Conservation (phyloP, 148 eudicot genomes). For the Nepenthes mirabilis region DNA sequence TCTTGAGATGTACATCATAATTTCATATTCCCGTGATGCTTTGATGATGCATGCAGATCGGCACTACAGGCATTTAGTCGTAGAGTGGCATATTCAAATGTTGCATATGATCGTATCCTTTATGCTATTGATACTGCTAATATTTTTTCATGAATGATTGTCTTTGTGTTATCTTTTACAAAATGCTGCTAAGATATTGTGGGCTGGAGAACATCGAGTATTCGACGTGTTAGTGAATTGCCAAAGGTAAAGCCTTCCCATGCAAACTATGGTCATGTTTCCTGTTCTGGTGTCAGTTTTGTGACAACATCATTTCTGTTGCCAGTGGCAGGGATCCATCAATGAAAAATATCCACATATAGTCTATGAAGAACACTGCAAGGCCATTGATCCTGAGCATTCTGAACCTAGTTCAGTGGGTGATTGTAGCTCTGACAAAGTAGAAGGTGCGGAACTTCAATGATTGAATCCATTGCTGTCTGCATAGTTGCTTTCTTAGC, state of each 20-base stretch:
- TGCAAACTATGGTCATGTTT: slow-evolving; percentile 5
- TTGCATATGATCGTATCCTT: slow-evolving; percentile 93
- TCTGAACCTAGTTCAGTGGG: slow-evolving; percentile 13
- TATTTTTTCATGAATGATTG: not conserved
- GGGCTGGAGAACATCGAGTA: slow-evolving; percentile 96
- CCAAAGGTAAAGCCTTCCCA: slow-evolving; percentile 53
- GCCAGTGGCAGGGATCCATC: slow-evolving; percentile 35
- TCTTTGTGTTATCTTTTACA: slow-evolving; percentile 25
- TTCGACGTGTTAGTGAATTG: slow-evolving; percentile 70
- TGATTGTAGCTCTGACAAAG: slow-evolving; percentile 23
- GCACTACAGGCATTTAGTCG: slow-evolving; percentile 71
- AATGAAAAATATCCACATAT: slow-evolving; percentile 40
- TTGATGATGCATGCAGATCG: slow-evolving; percentile 42
- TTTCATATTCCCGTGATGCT: slow-evolving; percentile 6
- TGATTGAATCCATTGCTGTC: not conserved
- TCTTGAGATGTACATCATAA: not conserved
- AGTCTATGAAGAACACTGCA: slow-evolving; percentile 27
- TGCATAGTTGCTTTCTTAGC: not conserved
- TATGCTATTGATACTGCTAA: slow-evolving; percentile 3
- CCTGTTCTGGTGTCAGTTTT: slow-evolving; percentile 2
- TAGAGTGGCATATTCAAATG: slow-evolving; percentile 86
- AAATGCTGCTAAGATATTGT: slow-evolving; percentile 55
- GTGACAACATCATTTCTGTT: slow-evolving; percentile 14
- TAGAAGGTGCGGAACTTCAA: slow-evolving; percentile 37
- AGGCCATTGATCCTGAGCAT: slow-evolving; percentile 11